Evolutionary conservation across 768 basidiomycete species (phyloP).

Genomic region (Steccherinum ochraceum): DNA sequence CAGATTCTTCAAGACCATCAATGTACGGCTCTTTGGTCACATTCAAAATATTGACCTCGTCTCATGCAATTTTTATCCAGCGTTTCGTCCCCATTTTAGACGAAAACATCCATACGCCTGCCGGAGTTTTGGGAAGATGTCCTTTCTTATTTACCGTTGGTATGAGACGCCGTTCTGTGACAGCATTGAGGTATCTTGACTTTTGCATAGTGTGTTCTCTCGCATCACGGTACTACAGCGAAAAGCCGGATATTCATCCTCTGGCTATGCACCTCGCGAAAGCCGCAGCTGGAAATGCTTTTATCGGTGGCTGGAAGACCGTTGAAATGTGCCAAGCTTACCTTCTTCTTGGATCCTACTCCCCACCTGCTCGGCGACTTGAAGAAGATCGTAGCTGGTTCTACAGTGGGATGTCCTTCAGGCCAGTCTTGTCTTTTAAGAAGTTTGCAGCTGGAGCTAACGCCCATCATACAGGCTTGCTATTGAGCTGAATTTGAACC

Average conservation of each 20-base stretch:
- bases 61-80: constrained; percentile 30
- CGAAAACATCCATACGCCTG: constrained; percentile 44
- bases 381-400: constrained; percentile 69
- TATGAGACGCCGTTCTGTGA: constrained; percentile 15
- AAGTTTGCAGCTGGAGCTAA: background rate
- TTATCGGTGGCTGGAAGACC: constrained; percentile 52
- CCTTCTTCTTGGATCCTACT: constrained; percentile 56
- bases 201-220: constrained; percentile 53
- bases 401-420: constrained; percentile 61
- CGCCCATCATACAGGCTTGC: constrained; percentile 48
- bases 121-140: constrained; percentile 41
- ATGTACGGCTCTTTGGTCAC: constrained; percentile 29
- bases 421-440: constrained; percentile 30
- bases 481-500: constrained; percentile 61
- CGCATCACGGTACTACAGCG: constrained; percentile 55
- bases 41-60: constrained; percentile 5
- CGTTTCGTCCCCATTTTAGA: constrained; percentile 53
- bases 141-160: constrained; percentile 57
- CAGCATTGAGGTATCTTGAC: constrained; percentile 19
- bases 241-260: constrained; percentile 47
- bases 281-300: constrained; percentile 49
- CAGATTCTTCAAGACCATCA: constrained; percentile 42
- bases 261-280: constrained; percentile 56
- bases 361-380: constrained; percentile 53
- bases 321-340: constrained; percentile 77